These are phyloP conservation scores for Diaporthe ilicicola DNA, from an alignment of 2,329 filamentous ascomycete species.

Conservation along the genomic window DNA sequence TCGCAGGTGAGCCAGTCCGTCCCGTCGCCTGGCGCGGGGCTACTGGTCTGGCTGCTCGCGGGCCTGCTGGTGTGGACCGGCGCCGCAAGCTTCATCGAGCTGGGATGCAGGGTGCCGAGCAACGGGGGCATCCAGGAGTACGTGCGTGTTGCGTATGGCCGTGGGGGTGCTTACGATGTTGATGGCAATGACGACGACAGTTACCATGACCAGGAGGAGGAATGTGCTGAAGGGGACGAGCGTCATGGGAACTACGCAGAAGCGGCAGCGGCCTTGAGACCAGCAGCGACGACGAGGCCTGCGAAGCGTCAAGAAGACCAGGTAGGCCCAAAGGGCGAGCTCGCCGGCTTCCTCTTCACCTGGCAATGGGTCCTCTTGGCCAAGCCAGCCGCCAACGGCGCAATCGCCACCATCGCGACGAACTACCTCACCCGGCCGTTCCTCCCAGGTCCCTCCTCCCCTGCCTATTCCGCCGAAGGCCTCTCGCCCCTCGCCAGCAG, in stretches of 20 bases:
- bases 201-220: background rate
- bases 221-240: background rate
- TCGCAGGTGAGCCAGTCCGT: slow-evolving; percentile 52
- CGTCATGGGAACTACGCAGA: too few relatives aligned
- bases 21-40: slow-evolving; percentile 49
- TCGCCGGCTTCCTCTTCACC: slow-evolving; percentile 51
- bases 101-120: slow-evolving; percentile 52
- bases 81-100: slow-evolving; percentile 55
- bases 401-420: slow-evolving; percentile 53
- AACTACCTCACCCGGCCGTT: slow-evolving; percentile 48
- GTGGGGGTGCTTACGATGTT: background rate
- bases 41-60: slow-evolving; percentile 52
- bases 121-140: slow-evolving; percentile 58
- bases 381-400: slow-evolving; percentile 54
- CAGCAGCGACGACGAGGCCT: background rate
- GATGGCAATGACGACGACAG: too few relatives aligned
- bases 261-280: background rate
- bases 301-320: background rate
- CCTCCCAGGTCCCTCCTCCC: slow-evolving; percentile 36
- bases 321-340: slow-evolving; percentile 38
- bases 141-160: slow-evolving; percentile 49
- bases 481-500: slow-evolving; percentile 44
- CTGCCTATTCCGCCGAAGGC: slow-evolving; percentile 8
- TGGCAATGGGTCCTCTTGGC: slow-evolving; percentile 54
- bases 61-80: slow-evolving; percentile 57